phyloP scores from a whole-genome alignment of 139 green algal species.

The Nannochloris sp. region DNA sequence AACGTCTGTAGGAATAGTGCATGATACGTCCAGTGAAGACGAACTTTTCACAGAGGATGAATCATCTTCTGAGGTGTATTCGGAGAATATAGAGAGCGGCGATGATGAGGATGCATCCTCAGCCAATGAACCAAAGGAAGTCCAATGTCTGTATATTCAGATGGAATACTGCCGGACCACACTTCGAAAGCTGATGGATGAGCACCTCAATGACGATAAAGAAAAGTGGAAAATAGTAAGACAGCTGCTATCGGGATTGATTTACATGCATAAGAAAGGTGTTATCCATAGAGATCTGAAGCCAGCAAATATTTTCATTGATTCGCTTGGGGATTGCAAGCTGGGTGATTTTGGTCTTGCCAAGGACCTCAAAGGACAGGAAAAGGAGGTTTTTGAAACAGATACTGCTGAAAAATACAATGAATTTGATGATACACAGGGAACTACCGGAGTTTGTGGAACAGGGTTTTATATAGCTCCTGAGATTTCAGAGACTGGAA shows the following conservation, averaged over 20 bases:
- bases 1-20: not conserved
- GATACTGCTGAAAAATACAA: not conserved
- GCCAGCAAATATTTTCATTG: slow-evolving; percentile 72
- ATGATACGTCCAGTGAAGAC: not conserved
- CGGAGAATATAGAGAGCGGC: not conserved
- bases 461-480: slow-evolving; percentile 78
- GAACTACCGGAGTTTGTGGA: slow-evolving; percentile 57
- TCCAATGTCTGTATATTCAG: slow-evolving; percentile 72
- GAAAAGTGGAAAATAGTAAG: slow-evolving; percentile 63
- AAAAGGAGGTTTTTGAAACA: not conserved
- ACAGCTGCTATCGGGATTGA: slow-evolving; percentile 67
- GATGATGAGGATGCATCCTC: not conserved
- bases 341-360: slow-evolving; percentile 79
- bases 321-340: slow-evolving; percentile 64
- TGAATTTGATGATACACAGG: slow-evolving; percentile 13
- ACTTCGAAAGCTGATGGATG: slow-evolving; percentile 47
- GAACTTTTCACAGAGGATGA: slow-evolving; percentile 1
- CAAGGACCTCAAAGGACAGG: not conserved
- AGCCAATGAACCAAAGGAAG: not conserved
- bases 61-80: not conserved
- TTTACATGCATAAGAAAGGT: slow-evolving; percentile 61
- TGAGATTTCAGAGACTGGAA: slow-evolving; percentile 66
- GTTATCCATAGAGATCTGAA: slow-evolving; percentile 84
- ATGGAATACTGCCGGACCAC: slow-evolving; percentile 87
- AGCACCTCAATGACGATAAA: slow-evolving; percentile 46